Base-by-base conservation (phyloP, 345 rosid genomes). In the Pugionium dolabratum region DNA sequence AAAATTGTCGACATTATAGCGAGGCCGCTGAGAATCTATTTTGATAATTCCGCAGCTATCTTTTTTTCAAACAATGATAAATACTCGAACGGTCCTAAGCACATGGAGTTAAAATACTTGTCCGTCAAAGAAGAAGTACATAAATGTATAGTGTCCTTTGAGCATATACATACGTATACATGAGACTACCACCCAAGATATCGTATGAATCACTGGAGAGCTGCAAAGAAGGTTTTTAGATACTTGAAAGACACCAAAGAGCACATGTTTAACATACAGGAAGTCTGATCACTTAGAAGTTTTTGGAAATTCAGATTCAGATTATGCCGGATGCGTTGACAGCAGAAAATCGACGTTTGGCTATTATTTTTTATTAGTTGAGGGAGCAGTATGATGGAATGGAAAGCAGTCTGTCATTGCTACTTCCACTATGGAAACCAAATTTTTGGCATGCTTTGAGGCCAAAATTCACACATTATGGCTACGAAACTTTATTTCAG, bases 391-490 rank as follows among this genome's bases (percentile, higher is more conserved):
- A 3, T 69, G 67, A 56, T 63, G 61, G 49, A 63, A 69, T 27
- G 35, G 6, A 3, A 67, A 55, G 10, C 2, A 57, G 31, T 33
- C 7, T 54, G 5, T 57, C 18, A 18, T 69, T 31, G 47, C 27
- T 50, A 1, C 45, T 42, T 75, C 52, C 34, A 75, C 43, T 49
- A 53, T 63, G 31, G 47, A 44, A 7, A 64, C 42, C 18, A 29
- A 53, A 9, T 67, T 34, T 28, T 30, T 10, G 10, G 58, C 72
- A 35, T 64, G 52, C 18, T 70, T 51, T 65, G 47, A 64, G 26
- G 59, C 59, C 28, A 51, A 40, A 1, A 2, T 64, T 46, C 50
- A 47, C 3, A 9, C 52, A 27, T 6, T 47, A 31, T 47, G 52
- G 31, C 4, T 47, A 10, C 54, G n/a, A 4, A 0, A 75, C 30